Evolutionary conservation across 176 grass and related monocot species (phyloP).

Genomic region (Ananas comosus): DNA sequence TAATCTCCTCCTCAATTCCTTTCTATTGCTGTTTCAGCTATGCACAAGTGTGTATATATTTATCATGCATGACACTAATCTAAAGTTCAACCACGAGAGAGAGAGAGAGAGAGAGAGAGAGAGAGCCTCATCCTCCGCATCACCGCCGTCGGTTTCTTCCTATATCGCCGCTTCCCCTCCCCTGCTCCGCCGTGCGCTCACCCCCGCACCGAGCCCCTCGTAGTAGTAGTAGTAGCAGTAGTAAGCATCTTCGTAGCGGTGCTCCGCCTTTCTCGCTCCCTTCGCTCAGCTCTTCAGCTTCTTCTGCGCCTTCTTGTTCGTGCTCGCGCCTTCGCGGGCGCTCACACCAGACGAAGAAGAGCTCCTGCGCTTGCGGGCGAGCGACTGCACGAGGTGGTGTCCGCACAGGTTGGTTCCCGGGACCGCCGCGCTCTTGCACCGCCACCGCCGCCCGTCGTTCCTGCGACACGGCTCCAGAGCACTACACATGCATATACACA

Average conservation of each 20-base stretch:
- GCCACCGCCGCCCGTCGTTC: constrained; percentile 47
- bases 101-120: background rate
- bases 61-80: background rate
- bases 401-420: constrained; percentile 30
- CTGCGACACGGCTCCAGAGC: constrained; percentile 13
- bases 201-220: background rate
- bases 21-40: background rate
- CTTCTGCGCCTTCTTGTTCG: background rate
- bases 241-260: background rate
- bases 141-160: background rate
- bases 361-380: constrained; percentile 20
- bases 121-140: background rate
- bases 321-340: background rate
- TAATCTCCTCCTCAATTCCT: background rate
- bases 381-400: constrained; percentile 30
- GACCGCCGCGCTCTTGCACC: constrained; percentile 30
- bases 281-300: background rate
- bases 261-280: background rate
- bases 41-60: background rate
- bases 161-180: background rate
- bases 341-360: background rate
- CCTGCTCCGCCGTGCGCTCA: background rate
- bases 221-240: background rate
- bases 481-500: background rate
- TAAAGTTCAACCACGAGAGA: background rate